Percentiles rank a stretch among this genome's conserved stretches.
phyloP scores from a whole-genome alignment of 176 grass and related monocot species.

The Zoysia pacifica region DNA sequence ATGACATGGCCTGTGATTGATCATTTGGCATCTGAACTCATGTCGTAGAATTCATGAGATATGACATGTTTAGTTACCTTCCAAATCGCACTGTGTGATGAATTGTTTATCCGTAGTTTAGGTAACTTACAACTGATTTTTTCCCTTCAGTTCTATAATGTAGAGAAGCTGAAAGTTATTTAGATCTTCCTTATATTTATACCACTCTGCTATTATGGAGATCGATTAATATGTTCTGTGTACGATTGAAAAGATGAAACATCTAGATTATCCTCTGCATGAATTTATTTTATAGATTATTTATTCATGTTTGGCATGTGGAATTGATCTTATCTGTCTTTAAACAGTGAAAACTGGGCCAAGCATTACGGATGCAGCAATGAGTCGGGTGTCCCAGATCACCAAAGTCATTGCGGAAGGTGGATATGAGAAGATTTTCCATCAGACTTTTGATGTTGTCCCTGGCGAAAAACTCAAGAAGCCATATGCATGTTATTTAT shows the following conservation, averaged over 20 bases:
- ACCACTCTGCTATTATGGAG: neutral
- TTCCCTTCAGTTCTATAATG: neutral
- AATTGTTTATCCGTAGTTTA: neutral
- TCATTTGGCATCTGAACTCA: neutral
- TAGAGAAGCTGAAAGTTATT: neutral
- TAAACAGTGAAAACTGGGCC: constrained; percentile 97
- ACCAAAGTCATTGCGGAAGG: constrained; percentile 98
- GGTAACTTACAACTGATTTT: neutral
- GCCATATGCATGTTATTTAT: constrained; percentile 85
- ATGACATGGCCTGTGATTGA: neutral
- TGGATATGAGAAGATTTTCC: constrained; percentile 97
- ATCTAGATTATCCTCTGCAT: neutral
- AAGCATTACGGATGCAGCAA: constrained; percentile 92
- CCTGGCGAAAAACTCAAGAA: constrained; percentile 89
- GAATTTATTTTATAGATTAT: neutral
- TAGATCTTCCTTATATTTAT: neutral
- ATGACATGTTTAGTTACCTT: neutral
- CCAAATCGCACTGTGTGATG: neutral
- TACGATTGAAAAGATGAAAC: neutral
- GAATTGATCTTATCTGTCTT: constrained; percentile 12
- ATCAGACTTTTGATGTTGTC: constrained; percentile 76
- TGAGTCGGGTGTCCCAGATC: constrained; percentile 86
- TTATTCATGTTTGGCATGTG: neutral
- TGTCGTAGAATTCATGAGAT: neutral
- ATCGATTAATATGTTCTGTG: neutral